These are phyloP conservation scores for Colletotrichum gigasporum DNA, from an alignment of 2,329 filamentous ascomycete genomes.

Conservation along the genomic window DNA sequence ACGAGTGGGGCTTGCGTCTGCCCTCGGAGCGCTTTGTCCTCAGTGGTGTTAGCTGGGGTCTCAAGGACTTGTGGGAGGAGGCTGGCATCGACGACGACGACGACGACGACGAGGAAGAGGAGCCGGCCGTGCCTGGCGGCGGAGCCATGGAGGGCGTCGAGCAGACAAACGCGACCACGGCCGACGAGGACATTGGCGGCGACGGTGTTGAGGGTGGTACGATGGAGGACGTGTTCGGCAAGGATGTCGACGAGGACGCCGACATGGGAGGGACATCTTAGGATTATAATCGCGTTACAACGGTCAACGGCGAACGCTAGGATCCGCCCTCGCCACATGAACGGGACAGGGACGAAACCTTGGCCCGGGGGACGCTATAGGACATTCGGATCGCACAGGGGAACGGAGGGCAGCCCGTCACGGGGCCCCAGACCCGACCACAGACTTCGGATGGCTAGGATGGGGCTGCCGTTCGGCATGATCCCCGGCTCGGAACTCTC, in stretches of 20 bases:
- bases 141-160: slow-evolving; percentile 62
- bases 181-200: slow-evolving; percentile 51
- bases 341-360: too few species aligned
- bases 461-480: too few species aligned
- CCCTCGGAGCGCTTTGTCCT: slow-evolving; percentile 76
- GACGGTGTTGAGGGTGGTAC: slow-evolving; percentile 60
- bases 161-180: slow-evolving; percentile 46
- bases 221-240: slow-evolving; percentile 64
- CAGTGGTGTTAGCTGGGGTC: slow-evolving; percentile 71
- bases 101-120: slow-evolving; percentile 52
- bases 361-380: too few species aligned
- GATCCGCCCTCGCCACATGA: too few species aligned
- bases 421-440: too few species aligned
- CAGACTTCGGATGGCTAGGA: too few species aligned
- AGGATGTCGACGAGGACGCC: slow-evolving; percentile 66
- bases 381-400: too few species aligned
- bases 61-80: slow-evolving; percentile 67
- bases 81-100: slow-evolving; percentile 50
- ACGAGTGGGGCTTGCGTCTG: slow-evolving; percentile 74
- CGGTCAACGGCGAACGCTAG: too few species aligned
- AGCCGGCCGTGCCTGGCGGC: slow-evolving; percentile 51
- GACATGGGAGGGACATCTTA: slow-evolving; percentile 41
- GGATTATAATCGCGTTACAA: too few species aligned
- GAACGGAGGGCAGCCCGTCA: too few species aligned
- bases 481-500: too few species aligned